Percentiles rank a stretch among this genome's conserved stretches.
These are phyloP conservation scores for Cryptosporidium parvum DNA, from an alignment of 169 alveolate species.

Conservation along the genomic window DNA sequence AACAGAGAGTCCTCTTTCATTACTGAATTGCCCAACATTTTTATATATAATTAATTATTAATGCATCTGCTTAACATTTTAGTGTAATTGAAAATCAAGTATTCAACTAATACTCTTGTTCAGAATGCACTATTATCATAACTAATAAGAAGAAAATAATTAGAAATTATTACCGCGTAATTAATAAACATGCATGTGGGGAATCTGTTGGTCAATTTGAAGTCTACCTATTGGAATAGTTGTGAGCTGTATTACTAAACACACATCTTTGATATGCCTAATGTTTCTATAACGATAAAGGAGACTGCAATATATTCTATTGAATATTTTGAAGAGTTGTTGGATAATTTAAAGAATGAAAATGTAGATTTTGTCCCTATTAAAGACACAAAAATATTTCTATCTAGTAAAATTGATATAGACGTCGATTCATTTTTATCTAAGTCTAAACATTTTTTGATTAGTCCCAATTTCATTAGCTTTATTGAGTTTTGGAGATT, in stretches of 20 bases:
- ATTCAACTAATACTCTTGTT: not conserved
- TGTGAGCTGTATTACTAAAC: not conserved
- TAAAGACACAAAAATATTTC: not conserved
- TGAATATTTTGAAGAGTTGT: slow-evolving; percentile 25
- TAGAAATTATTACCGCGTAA: slow-evolving; percentile 37
- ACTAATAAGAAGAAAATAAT: not conserved
- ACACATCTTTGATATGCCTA: slow-evolving; percentile 39
- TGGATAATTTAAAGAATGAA: slow-evolving; percentile 5
- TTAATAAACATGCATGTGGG: slow-evolving; percentile 60
- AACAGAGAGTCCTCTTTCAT: not conserved
- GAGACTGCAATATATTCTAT: slow-evolving; percentile 34
- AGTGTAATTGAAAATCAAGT: not conserved
- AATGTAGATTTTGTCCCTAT: slow-evolving; percentile 20
- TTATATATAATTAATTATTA: not conserved
- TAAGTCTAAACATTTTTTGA: not conserved
- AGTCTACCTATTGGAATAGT: not conserved
- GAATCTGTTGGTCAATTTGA: slow-evolving; percentile 11
- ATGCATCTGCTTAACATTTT: not conserved
- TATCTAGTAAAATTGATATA: not conserved
- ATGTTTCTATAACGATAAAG: slow-evolving; percentile 32
- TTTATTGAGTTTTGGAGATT: slow-evolving; percentile 67
- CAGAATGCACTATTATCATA: not conserved
- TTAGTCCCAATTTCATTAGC: not conserved
- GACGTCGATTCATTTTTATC: slow-evolving; percentile 6
- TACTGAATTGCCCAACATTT: not conserved